phyloP scores from a whole-genome alignment of 2,329 filamentous ascomycete species.

The Huntiella omanensis region DNA sequence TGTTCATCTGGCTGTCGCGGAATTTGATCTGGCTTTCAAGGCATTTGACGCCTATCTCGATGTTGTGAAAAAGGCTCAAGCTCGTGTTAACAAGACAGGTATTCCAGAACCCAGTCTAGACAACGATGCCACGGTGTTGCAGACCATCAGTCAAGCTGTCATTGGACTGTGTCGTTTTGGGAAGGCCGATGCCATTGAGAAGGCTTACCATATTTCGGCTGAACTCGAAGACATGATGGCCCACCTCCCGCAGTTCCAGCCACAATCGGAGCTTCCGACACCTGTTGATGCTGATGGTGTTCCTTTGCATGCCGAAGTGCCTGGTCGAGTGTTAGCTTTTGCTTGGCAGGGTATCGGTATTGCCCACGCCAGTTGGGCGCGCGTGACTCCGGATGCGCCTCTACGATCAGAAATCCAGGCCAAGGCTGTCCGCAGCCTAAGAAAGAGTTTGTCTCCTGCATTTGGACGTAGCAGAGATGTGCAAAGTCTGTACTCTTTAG shows the following conservation, averaged over 20 bases:
- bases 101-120: conserved; percentile 56
- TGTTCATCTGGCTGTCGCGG: conserved; percentile 69
- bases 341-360: conserved; percentile 75
- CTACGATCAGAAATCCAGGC: conserved; percentile 54
- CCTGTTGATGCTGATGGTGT: conserved; percentile 17
- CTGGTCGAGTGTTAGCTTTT: conserved; percentile 42
- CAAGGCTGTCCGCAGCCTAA: conserved; percentile 58
- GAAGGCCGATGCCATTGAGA: conserved; percentile 54
- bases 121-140: conserved; percentile 54
- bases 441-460: conserved; percentile 50
- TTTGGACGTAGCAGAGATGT: conserved; percentile 48
- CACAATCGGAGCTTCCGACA: conserved; percentile 12
- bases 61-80: conserved; percentile 69
- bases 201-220: conserved; percentile 49
- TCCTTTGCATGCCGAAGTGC: conserved; percentile 26
- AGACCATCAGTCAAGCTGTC: conserved; percentile 65
- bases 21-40: conserved; percentile 81
- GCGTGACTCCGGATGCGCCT: conserved; percentile 57
- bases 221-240: conserved; percentile 60
- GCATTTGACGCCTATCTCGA: conserved; percentile 85
- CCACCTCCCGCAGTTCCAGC: conserved; percentile 27
- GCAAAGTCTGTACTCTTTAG: conserved; percentile 62
- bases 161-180: conserved; percentile 70
- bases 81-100: conserved; percentile 61
- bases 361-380: conserved; percentile 73